phyloP scores from a whole-genome alignment of 352 stramenopile genomes.

The Phytophthora constricta region DNA sequence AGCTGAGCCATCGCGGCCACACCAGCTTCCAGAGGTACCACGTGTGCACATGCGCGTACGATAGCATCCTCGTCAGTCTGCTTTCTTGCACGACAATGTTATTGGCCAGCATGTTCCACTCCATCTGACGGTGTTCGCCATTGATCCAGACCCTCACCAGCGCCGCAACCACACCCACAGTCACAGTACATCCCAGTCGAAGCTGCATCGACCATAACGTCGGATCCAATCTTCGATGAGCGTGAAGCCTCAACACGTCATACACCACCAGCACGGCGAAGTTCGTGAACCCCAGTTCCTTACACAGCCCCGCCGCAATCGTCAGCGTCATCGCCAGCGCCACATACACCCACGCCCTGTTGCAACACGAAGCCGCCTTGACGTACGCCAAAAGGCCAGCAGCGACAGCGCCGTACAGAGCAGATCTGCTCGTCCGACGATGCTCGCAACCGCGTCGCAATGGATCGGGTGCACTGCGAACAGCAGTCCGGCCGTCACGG shows the following conservation, averaged over 20 bases:
- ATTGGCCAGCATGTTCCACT: constrained; percentile 91
- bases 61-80: constrained; percentile 53
- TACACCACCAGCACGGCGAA: constrained; percentile 81
- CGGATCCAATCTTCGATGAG: neutral
- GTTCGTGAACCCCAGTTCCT: constrained; percentile 88
- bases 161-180: constrained; percentile 31
- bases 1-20: constrained; percentile 87
- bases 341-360: constrained; percentile 32
- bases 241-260: constrained; percentile 47
- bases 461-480: constrained; percentile 93
- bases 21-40: constrained; percentile 92
- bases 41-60: constrained; percentile 87
- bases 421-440: constrained; percentile 92
- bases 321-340: constrained; percentile 26
- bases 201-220: constrained; percentile 2
- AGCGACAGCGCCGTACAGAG: constrained; percentile 80
- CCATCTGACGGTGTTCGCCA: constrained; percentile 61
- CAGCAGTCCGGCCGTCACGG: constrained; percentile 63
- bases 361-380: constrained; percentile 23
- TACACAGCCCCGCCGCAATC: constrained; percentile 72
- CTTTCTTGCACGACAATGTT: constrained; percentile 66
- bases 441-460: constrained; percentile 89
- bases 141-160: constrained; percentile 70
- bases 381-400: constrained; percentile 66
- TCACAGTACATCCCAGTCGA: constrained; percentile 21